phyloP scores from a whole-genome alignment of 768 basidiomycete species.

The Russula sp. region DNA sequence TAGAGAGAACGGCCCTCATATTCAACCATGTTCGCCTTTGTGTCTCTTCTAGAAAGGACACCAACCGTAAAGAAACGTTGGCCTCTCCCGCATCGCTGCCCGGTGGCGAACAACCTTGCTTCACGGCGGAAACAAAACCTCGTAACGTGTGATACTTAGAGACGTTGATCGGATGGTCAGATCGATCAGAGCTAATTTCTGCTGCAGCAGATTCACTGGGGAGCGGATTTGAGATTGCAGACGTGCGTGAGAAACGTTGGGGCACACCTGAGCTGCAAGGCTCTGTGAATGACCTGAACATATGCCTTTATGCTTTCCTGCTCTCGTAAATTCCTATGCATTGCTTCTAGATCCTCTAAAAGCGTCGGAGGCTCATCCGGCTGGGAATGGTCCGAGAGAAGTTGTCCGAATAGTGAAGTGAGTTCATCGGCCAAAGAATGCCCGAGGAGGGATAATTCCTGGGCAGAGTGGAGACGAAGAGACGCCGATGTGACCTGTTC shows the following conservation, averaged over 20 bases:
- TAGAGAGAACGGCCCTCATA: slow-evolving; percentile 61
- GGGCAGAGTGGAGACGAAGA: slow-evolving; percentile 57
- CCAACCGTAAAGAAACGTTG: slow-evolving; percentile 51
- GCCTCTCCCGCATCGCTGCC: slow-evolving; percentile 47
- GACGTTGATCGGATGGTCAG: slow-evolving; percentile 46
- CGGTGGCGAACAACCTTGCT: slow-evolving; percentile 43
- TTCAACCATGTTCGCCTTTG: slow-evolving; percentile 71
- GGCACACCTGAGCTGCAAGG: slow-evolving; percentile 64
- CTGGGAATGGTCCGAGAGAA: slow-evolving; percentile 55
- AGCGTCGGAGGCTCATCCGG: slow-evolving; percentile 57
- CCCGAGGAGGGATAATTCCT: slow-evolving; percentile 70
- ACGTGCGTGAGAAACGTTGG: not conserved
- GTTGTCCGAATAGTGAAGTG: slow-evolving; percentile 57
- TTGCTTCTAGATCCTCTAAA: slow-evolving; percentile 75
- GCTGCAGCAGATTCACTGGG: slow-evolving; percentile 57
- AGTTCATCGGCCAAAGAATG: slow-evolving; percentile 80
- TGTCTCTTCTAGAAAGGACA: slow-evolving; percentile 59
- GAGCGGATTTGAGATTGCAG: slow-evolving; percentile 7
- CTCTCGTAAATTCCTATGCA: slow-evolving; percentile 75
- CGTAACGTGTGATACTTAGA: slow-evolving; percentile 61
- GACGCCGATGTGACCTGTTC: slow-evolving; percentile 49
- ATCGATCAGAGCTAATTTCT: slow-evolving; percentile 44
- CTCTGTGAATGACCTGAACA: slow-evolving; percentile 68
- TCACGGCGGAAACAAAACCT: slow-evolving; percentile 53
- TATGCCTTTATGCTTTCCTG: slow-evolving; percentile 74